Percentiles rank a stretch among this genome's conserved stretches.
phyloP scores from a whole-genome alignment of 2,329 filamentous ascomycete genomes.

The Dothideomycetes sp. region DNA sequence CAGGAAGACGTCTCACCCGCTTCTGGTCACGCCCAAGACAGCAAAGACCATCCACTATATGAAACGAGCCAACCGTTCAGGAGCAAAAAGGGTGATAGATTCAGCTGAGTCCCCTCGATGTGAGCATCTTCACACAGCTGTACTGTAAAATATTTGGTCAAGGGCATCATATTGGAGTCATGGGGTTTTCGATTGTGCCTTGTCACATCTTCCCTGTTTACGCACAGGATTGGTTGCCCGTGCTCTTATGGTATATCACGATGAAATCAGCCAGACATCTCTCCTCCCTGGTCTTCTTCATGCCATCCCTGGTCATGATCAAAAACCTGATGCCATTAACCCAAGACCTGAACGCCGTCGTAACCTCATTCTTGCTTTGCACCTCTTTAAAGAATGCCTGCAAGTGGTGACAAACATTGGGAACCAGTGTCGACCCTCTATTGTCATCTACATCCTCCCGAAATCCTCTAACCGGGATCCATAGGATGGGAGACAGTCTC shows the following conservation, averaged over 20 bases:
- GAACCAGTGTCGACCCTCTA: not conserved
- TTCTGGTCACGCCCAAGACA: constrained; percentile 61
- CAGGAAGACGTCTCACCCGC: constrained; percentile 76
- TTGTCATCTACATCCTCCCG: constrained; percentile 12
- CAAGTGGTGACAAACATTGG: too few relatives aligned
- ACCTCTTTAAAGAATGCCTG: not conserved
- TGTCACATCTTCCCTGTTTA: not conserved
- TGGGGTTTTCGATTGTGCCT: not conserved
- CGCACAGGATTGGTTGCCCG: not conserved
- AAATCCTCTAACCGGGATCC: constrained; percentile 22
- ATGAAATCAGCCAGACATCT: too few relatives aligned
- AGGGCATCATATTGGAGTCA: not conserved
- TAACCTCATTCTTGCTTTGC: not conserved
- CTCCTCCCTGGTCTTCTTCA: too few relatives aligned
- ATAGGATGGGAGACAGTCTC: constrained; percentile 20
- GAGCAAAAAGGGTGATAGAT: constrained; percentile 76
- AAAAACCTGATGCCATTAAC: too few relatives aligned
- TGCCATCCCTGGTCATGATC: too few relatives aligned
- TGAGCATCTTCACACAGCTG: too few relatives aligned
- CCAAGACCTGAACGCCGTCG: not conserved
- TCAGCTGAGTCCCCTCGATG: constrained; percentile 39
- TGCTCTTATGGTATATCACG: not conserved
- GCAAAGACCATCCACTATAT: constrained; percentile 82
- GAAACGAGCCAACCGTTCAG: constrained; percentile 67
- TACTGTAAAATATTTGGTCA: too few relatives aligned